phyloP scores from a whole-genome alignment of 495 filamentous ascomycete species.

The Beverwykella pulmonaria region DNA sequence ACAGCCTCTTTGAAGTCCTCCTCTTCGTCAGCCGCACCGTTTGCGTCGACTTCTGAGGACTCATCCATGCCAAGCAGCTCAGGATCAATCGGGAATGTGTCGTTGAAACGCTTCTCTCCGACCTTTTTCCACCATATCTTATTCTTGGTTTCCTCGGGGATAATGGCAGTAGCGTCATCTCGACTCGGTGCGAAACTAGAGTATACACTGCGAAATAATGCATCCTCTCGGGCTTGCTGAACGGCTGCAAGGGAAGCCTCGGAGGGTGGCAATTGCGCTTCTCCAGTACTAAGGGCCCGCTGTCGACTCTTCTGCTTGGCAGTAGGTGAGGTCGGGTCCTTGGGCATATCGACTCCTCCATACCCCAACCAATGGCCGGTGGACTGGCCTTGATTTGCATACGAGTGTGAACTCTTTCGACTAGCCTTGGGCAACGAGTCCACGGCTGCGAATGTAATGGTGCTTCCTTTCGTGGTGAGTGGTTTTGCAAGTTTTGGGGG shows the following conservation, averaged over 20 bases:
- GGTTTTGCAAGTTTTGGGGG: constrained; percentile 71
- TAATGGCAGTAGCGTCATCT: constrained; percentile 75
- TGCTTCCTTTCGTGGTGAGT: constrained; percentile 60
- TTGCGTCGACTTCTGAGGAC: constrained; percentile 35
- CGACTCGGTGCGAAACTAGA: constrained; percentile 84
- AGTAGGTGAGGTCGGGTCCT: constrained; percentile 59
- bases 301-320: constrained; percentile 70
- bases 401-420: constrained; percentile 57
- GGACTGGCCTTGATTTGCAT: constrained; percentile 55
- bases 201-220: constrained; percentile 78
- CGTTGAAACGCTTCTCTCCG: constrained; percentile 63
- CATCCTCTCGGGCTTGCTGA: constrained; percentile 66
- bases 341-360: constrained; percentile 51
- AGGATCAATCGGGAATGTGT: constrained; percentile 55
- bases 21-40: constrained; percentile 51
- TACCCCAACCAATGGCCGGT: constrained; percentile 72
- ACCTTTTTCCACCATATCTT: constrained; percentile 85
- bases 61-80: constrained; percentile 45
- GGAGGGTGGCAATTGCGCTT: constrained; percentile 55
- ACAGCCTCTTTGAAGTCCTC: constrained; percentile 53
- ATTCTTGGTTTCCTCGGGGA: constrained; percentile 70
- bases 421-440: constrained; percentile 54
- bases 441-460: constrained; percentile 60
- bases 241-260: constrained; percentile 53
- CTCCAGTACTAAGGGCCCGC: constrained; percentile 68